Evolutionary conservation across 1,139 yeast species (phyloP), one percentile per base, ranked within the genome.

Genomic region (Lodderomyces oxycetoniae): DNA sequence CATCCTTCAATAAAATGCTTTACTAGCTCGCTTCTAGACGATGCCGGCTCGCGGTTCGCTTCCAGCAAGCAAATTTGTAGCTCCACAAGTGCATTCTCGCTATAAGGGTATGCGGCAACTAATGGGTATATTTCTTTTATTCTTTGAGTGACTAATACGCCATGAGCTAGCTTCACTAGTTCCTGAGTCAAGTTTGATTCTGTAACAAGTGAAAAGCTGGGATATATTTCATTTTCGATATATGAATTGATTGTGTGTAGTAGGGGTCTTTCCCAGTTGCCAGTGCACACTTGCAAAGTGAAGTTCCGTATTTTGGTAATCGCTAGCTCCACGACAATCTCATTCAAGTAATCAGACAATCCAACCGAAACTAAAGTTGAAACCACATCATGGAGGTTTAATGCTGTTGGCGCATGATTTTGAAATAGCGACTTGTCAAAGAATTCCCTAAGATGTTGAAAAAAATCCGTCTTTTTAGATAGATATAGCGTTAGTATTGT

Each of bases 91-190:
- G 91, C 83, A 2, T 70, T 63, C 17, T 52, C 52, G 1, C 93
- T 77, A 2, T 53, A 45, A 0, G 95, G 95, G 47, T 61, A 85
- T 17, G 62, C 59, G 3, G 63, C 50, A 1, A 85, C 76, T 28
- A 88, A 71, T 17, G 75, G 77, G 49, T 73, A 85, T 13, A 85
- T 71, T 50, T 89, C 94, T 1, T 54, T 48, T 1, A 74, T 76
- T 38, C 96, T 55, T 23, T 79, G 52, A 14, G 66, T 57, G 0
- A 74, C 67, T 22, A 78, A 50, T 41, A 73, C 74, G 40, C 58
- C 63, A 41, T 67, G 57, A 39, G 74, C 58, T 13, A 72, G 63
- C 34, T 58, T 57, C n/a, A 59, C 51, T 26, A 68, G 49, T 31
- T 66, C 63, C 30, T 48, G 47, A 16, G 32, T 39, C 14, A 12